These are phyloP conservation scores for Candida awuae DNA, from an alignment of 805 yeast species.

Conservation along the genomic window DNA sequence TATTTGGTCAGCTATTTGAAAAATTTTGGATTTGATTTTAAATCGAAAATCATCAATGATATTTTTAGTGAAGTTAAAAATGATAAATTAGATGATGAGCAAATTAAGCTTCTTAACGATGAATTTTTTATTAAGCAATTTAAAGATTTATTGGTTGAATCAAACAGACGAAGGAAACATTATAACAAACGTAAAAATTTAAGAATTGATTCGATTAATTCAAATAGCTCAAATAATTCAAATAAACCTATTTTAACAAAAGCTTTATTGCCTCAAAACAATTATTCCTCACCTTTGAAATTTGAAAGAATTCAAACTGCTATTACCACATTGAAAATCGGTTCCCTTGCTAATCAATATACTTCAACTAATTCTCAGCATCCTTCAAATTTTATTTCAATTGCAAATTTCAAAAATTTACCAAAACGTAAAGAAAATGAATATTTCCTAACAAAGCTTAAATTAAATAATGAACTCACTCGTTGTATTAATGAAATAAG, in stretches of 20 bases:
- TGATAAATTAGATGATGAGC: constrained; percentile 15
- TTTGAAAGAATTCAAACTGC: constrained; percentile 3
- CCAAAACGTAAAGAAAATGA: constrained; percentile 21
- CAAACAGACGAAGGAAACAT: constrained; percentile 22
- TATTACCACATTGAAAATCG: constrained; percentile 11
- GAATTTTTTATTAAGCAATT: constrained; percentile 12
- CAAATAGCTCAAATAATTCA: too few relatives aligned
- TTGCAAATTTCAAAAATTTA: constrained; percentile 20
- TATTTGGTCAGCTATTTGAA: constrained; percentile 19
- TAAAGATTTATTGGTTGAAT: constrained; percentile 18
- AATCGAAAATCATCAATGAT: constrained; percentile 23
- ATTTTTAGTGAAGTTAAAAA: constrained; percentile 19
- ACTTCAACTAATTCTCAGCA: constrained; percentile 1
- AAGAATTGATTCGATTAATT: background rate
- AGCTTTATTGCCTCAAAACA: too few relatives aligned
- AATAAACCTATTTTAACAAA: too few relatives aligned
- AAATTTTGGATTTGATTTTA: constrained; percentile 14
- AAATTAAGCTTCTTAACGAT: constrained; percentile 13
- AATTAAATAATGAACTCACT: constrained; percentile 13
- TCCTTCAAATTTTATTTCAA: constrained; percentile 9
- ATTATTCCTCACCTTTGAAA: too few relatives aligned
- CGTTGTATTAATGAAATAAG: constrained; percentile 23
- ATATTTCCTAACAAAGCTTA: constrained; percentile 16
- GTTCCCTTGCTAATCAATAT: constrained; percentile 9
- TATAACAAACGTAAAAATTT: constrained; percentile 21